phyloP scores from a whole-genome alignment of 2,329 filamentous ascomycete genomes.

The Phoma sp. region DNA sequence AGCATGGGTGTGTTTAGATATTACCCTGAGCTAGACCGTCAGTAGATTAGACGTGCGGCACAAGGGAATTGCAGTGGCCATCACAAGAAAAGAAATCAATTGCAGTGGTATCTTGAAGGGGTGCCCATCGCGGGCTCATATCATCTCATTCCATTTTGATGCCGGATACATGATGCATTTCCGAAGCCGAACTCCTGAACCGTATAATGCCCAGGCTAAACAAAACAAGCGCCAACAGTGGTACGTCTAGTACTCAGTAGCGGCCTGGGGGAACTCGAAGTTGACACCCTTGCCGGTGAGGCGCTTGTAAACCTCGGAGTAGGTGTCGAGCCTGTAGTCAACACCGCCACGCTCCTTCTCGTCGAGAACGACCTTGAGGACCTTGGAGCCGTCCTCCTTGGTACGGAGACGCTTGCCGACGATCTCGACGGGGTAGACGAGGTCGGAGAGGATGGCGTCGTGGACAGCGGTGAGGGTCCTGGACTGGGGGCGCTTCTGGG shows the following conservation, averaged over 20 bases:
- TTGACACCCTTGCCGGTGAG: slow-evolving; percentile 94
- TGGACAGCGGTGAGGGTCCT: slow-evolving; percentile 98
- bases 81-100: slow-evolving; percentile 44
- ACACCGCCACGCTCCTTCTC: slow-evolving; percentile 99
- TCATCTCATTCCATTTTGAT: slow-evolving; percentile 48
- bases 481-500: slow-evolving; percentile 97
- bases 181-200: slow-evolving; percentile 48
- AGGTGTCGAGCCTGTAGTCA: slow-evolving; percentile 99
- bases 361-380: slow-evolving; percentile 98
- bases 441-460: slow-evolving; percentile 96
- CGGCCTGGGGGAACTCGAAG: slow-evolving; percentile 97
- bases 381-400: slow-evolving; percentile 98
- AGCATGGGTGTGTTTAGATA: slow-evolving; percentile 71
- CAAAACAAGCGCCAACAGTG: slow-evolving; percentile 22
- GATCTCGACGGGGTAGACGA: slow-evolving; percentile 99
- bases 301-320: slow-evolving; percentile 98
- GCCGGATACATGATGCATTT: slow-evolving; percentile 49
- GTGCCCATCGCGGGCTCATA: slow-evolving; percentile 40
- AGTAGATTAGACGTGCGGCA: slow-evolving; percentile 31
- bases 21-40: slow-evolving; percentile 73
- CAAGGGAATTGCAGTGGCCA: slow-evolving; percentile 2
- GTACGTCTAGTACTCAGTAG: slow-evolving; percentile 76
- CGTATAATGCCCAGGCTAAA: slow-evolving; percentile 33
- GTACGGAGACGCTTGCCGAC: slow-evolving; percentile 98
- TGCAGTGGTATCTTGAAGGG: slow-evolving; percentile 45